phyloP scores from a whole-genome alignment of 352 stramenopile genomes.

The Pythium angustatum region DNA sequence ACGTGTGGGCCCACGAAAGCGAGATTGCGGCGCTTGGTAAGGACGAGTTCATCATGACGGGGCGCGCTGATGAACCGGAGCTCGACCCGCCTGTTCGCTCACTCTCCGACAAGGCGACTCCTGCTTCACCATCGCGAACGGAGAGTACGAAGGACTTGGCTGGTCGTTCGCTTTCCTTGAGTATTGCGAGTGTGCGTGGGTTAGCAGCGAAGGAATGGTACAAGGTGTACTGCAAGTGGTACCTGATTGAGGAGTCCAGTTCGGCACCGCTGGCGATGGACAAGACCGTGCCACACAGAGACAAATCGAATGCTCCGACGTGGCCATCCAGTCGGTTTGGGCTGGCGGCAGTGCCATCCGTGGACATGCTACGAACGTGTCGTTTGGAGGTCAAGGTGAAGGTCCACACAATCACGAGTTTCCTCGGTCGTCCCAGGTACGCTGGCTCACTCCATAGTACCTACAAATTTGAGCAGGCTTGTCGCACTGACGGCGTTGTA shows the following conservation, averaged over 20 bases:
- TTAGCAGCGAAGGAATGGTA: not conserved
- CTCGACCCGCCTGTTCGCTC: too few species aligned
- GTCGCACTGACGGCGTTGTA: not conserved
- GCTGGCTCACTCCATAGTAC: not conserved
- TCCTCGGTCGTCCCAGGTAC: not conserved
- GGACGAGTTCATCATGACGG: not conserved
- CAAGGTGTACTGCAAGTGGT: constrained; percentile 11
- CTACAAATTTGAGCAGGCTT: not conserved
- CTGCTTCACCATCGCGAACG: too few species aligned
- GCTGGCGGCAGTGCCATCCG: not conserved
- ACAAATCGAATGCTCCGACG: not conserved
- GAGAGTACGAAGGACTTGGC: not conserved
- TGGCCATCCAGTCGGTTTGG: not conserved
- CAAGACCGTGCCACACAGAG: not conserved
- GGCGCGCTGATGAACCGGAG: not conserved
- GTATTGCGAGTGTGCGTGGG: not conserved
- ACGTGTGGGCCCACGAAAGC: not conserved
- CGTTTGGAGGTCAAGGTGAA: not conserved
- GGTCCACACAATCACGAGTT: constrained; percentile 1
- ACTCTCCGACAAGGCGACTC: too few species aligned
- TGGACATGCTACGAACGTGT: not conserved
- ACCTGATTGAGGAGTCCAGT: not conserved
- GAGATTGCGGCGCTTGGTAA: not conserved
- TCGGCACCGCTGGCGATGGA: not conserved
- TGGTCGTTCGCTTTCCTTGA: not conserved